Evolutionary conservation across 2,329 filamentous ascomycete species (phyloP).

Genomic region (Colletotrichum gloeosporioides): DNA sequence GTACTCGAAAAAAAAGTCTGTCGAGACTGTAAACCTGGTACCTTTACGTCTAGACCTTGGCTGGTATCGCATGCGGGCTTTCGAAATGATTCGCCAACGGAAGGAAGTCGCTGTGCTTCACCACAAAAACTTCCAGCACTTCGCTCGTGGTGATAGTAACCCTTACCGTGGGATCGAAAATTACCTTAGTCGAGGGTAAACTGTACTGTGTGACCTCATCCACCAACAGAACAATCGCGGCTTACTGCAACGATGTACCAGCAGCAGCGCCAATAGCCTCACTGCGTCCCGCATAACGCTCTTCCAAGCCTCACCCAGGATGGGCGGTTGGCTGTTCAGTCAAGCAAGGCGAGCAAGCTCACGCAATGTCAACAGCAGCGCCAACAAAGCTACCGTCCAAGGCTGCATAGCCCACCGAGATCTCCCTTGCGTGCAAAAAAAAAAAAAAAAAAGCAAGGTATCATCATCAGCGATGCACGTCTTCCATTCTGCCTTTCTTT

Average conservation of each 20-base stretch:
- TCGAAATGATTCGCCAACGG: neutral
- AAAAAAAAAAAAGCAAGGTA: neutral
- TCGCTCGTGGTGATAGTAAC: neutral
- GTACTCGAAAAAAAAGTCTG: neutral
- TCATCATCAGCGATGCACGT: neutral
- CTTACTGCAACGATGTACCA: neutral
- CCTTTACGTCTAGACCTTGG: neutral
- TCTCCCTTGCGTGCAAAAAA: neutral
- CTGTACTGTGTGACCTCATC: slow-evolving; percentile 19
- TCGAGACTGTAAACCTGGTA: neutral
- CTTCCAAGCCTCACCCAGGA: neutral
- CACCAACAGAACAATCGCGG: neutral
- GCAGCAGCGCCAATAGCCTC: neutral
- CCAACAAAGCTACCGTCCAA: neutral
- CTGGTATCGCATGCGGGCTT: neutral
- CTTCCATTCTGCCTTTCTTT: neutral
- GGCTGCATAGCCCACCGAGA: neutral
- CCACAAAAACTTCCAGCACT: neutral
- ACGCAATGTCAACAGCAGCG: neutral
- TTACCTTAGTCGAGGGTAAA: neutral
- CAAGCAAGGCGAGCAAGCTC: neutral
- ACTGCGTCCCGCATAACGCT: neutral
- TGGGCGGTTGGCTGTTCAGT: neutral
- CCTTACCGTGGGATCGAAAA: neutral
- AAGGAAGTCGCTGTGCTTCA: accelerated